phyloP scores from a whole-genome alignment of 2,329 filamentous ascomycete species.

The Alternaria infectoria region DNA sequence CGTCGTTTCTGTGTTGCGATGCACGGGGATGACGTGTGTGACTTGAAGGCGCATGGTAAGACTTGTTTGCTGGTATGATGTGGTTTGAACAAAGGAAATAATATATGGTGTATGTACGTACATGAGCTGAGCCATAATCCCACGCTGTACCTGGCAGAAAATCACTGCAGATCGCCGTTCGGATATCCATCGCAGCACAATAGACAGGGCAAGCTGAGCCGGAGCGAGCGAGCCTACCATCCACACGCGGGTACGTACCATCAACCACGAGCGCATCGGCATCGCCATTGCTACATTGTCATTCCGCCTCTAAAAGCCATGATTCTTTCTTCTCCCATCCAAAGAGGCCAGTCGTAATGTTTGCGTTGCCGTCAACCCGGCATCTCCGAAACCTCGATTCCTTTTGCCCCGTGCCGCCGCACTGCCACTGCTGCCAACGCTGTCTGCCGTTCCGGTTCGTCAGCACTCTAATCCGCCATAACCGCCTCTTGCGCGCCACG shows the following conservation, averaged over 20 bases:
- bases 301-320: neutral
- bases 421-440: neutral
- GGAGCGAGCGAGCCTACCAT: neutral
- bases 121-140: neutral
- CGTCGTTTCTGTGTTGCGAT: neutral
- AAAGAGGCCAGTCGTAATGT: neutral
- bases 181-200: neutral
- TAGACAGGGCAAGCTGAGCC: conserved; percentile 10
- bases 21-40: neutral
- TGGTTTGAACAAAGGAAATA: neutral
- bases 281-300: neutral
- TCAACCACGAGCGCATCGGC: neutral
- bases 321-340: neutral
- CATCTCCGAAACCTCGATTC: neutral
- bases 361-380: neutral
- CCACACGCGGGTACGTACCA: neutral
- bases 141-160: conserved; percentile 25
- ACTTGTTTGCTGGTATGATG: neutral
- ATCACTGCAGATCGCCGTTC: conserved; percentile 20
- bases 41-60: neutral
- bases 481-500: neutral
- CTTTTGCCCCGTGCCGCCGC: neutral
- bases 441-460: neutral
- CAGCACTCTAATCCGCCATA: neutral
- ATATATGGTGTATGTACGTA: neutral